Evolutionary conservation across 2,329 filamentous ascomycete species (phyloP).

Genomic region (Fusarium redolens): DNA sequence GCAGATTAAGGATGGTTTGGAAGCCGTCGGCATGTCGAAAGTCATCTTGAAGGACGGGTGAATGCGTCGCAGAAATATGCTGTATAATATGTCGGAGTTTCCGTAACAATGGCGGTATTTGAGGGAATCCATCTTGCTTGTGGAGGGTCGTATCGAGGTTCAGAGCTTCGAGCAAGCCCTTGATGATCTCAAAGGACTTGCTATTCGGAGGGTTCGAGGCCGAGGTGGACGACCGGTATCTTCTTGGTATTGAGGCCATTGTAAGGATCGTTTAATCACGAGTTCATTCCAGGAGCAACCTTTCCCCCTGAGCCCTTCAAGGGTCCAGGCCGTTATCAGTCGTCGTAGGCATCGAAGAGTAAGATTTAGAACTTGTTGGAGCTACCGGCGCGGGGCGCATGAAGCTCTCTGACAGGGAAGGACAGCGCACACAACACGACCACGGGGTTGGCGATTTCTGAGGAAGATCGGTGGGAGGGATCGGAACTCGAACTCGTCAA

Average conservation of each 20-base stretch:
- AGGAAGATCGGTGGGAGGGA: not conserved
- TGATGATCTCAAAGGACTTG: conserved; percentile 70
- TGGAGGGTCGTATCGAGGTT: conserved; percentile 49
- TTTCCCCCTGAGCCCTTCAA: conserved; percentile 51
- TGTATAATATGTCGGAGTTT: conserved; percentile 75
- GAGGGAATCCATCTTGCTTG: conserved; percentile 58
- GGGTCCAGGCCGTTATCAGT: conserved; percentile 50
- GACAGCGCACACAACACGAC: conserved; percentile 25
- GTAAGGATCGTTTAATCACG: conserved; percentile 43
- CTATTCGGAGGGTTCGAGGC: conserved; percentile 67
- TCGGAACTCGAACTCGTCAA: not conserved
- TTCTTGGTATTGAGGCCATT: conserved; percentile 65
- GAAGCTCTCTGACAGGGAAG: conserved; percentile 30
- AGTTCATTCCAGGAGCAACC: conserved; percentile 44
- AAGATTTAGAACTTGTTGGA: conserved; percentile 41
- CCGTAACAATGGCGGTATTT: conserved; percentile 61
- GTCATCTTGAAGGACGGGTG: conserved; percentile 74
- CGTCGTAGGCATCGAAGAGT: conserved; percentile 51
- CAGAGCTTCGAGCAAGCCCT: conserved; percentile 63
- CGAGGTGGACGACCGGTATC: conserved; percentile 74
- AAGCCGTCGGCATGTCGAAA: conserved; percentile 87
- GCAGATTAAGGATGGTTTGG: conserved; percentile 74
- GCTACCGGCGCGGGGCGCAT: conserved; percentile 47
- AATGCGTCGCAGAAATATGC: conserved; percentile 62
- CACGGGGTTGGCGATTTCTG: not conserved